Conservation (phyloP, 176 grass and related monocot species). For the Juncus effusus region DNA sequence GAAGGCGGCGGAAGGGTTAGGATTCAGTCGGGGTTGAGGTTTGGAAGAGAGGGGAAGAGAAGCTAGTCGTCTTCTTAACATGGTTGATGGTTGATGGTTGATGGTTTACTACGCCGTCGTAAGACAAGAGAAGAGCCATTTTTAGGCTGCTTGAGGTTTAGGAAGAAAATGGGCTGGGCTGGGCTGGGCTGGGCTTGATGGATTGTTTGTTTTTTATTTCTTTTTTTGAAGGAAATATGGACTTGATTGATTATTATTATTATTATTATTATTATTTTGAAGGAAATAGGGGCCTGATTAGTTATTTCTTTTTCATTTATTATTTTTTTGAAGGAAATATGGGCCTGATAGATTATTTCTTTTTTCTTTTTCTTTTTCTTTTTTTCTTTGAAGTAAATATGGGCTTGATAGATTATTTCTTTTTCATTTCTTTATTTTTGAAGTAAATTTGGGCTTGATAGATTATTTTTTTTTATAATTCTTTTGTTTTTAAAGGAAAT, state of each 20-base stretch:
- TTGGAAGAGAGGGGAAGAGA: not conserved
- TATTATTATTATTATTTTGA: too few species aligned
- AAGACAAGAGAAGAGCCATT: not conserved
- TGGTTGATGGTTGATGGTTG: not conserved
- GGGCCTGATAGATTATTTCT: not conserved
- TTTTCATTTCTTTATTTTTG: too few species aligned
- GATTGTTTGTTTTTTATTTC: too few species aligned
- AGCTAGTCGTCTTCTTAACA: slow-evolving; percentile 4
- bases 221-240: too few species aligned
- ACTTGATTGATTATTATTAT: too few species aligned
- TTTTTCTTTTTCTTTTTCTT: not conserved
- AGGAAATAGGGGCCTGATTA: not conserved
- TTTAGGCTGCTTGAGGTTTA: not conserved
- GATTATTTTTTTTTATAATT: too few species aligned
- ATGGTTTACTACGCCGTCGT: not conserved
- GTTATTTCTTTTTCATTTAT: not conserved
- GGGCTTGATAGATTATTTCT: too few species aligned
- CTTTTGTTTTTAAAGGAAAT: too few species aligned
- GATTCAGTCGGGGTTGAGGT: not conserved
- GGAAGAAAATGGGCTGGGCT: not conserved
- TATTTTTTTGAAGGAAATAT: not conserved
- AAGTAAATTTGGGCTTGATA: too few species aligned
- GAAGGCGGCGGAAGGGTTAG: not conserved
- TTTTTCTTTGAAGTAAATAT: not conserved
- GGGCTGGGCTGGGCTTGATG: too few species aligned